A percentile compares a stretch with the other conserved stretches of the same genome.
Conservation (phyloP, 2,329 filamentous ascomycete species). For the Fusarium virguliforme region DNA sequence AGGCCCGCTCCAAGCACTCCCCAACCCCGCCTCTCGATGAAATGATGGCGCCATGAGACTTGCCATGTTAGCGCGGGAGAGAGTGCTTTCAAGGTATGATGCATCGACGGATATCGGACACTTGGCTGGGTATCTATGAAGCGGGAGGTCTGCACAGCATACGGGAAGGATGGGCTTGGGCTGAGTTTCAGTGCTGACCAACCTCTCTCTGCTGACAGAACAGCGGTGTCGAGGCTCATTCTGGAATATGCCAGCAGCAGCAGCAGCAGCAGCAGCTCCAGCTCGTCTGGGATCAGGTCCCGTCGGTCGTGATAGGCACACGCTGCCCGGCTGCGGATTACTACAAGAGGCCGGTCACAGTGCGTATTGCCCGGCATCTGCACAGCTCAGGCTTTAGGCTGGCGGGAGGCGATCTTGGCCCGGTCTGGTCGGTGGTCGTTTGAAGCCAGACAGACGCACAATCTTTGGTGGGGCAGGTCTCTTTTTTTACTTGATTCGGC, state of each 20-base stretch:
- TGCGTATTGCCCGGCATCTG: slow-evolving; percentile 18
- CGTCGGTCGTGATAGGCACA: slow-evolving; percentile 40
- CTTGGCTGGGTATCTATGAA: neutral
- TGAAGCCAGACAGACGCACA: slow-evolving; percentile 17
- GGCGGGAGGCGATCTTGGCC: slow-evolving; percentile 28
- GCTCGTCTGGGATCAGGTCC: slow-evolving; percentile 27
- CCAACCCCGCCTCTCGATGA: slow-evolving; percentile 35
- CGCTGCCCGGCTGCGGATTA: slow-evolving; percentile 31
- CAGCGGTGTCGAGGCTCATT: slow-evolving; percentile 37
- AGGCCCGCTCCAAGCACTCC: slow-evolving; percentile 1
- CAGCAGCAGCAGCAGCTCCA: slow-evolving; percentile 18
- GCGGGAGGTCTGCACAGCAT: slow-evolving; percentile 11
- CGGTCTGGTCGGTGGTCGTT: slow-evolving; percentile 11
- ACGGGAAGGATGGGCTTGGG: slow-evolving; percentile 4
- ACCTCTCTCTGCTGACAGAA: slow-evolving; percentile 25
- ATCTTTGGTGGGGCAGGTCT: slow-evolving; percentile 24
- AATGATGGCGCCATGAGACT: slow-evolving; percentile 32
- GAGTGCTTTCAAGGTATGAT: slow-evolving; percentile 1
- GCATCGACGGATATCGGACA: neutral
- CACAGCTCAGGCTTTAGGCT: neutral
- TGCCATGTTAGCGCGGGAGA: slow-evolving; percentile 6
- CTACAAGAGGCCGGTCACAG: slow-evolving; percentile 38
- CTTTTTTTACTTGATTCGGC: slow-evolving; percentile 13
- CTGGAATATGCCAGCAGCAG: slow-evolving; percentile 23
- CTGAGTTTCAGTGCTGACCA: slow-evolving; percentile 7